Conservation (phyloP, 2,329 filamentous ascomycete species). For the Aspergillus japonicus region DNA sequence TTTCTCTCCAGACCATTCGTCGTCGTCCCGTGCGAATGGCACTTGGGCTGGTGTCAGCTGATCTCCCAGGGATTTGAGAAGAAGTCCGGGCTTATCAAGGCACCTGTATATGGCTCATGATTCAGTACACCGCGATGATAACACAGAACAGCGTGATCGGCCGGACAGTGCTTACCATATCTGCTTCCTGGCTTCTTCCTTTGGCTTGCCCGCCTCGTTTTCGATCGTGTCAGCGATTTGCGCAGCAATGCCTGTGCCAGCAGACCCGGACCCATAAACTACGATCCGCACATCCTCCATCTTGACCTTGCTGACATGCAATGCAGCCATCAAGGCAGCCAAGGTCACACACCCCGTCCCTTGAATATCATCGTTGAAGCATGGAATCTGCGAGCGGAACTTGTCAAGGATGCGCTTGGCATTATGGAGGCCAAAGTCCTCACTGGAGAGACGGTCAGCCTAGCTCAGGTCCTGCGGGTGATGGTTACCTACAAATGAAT, state of each 20-base stretch:
- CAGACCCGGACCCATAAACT: slow-evolving; percentile 77
- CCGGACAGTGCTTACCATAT: not conserved
- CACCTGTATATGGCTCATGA: slow-evolving; percentile 52
- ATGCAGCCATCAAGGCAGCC: slow-evolving; percentile 73
- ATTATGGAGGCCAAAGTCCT: slow-evolving; percentile 80
- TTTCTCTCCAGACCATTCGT: slow-evolving; percentile 60
- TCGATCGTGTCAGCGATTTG: slow-evolving; percentile 79
- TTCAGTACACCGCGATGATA: not conserved
- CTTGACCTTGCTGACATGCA: slow-evolving; percentile 66
- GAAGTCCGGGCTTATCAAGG: slow-evolving; percentile 76
- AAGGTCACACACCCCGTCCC: slow-evolving; percentile 86
- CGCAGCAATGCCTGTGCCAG: slow-evolving; percentile 82
- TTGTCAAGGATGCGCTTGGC: slow-evolving; percentile 72
- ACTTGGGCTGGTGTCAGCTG: slow-evolving; percentile 66
- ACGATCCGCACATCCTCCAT: slow-evolving; percentile 69
- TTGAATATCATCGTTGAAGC: slow-evolving; percentile 91
- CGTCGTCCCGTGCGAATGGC: slow-evolving; percentile 62
- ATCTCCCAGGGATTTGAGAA: slow-evolving; percentile 63
- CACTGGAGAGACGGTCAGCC: slow-evolving; percentile 36
- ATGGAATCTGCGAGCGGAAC: slow-evolving; percentile 71
- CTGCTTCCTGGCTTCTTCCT: not conserved
- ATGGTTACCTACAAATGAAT: slow-evolving; percentile 65
- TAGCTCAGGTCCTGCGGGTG: not conserved
- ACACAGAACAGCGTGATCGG: not conserved
- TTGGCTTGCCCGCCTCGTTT: slow-evolving; percentile 58